Base-by-base conservation (phyloP, 2,329 filamentous ascomycete genomes). In the Xylariaceae sp. region DNA sequence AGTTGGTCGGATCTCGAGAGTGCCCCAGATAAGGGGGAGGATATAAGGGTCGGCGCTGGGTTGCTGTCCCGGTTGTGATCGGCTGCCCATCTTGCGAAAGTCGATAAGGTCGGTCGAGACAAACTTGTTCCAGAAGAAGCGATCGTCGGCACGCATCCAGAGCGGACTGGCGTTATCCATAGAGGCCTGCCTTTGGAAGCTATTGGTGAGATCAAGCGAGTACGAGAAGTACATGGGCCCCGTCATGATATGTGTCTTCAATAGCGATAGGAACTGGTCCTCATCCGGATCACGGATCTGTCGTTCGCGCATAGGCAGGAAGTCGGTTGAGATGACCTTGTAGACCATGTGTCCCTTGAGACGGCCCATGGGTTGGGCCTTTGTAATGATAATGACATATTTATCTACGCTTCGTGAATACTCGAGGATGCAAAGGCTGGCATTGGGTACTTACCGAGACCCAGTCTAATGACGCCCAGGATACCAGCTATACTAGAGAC, bases 61-160 rank as follows among this genome's bases (percentile, higher is more conserved):
- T 68, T 96, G 91, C 21, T 88, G 81, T 0, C 87, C 88, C 20
- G 81, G 80, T 51, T 89, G 84, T 52, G 85, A 82, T 60, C 89
- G 78, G 41, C 81, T 82, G 44, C 85, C 85, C 37, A 69, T 75
- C 40, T 80, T 84, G 59, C 93, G 87, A 71, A 96, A 96, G 72
- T 96, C 87, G 68, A 98, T 96, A 56, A 99, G 77, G 69, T 97
- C 92, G 7, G 90, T 89, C 72, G 93, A 91, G 47, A 98, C 83
- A 73, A 96, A 96, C 62, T 89, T 88, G 76, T 99, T 99, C 91
- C 93, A 99, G 80, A 97, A 99, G 81, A 99, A 99, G 62, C 95
- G 91, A 72, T 98, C 93, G 74, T 99, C 95, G 61, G 93, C 89
- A 65, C 92, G 83, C 79, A 89, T 88, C 95, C 95, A 99, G 55